Base-by-base conservation (phyloP, 495 filamentous ascomycete species). In the Penicillium cataractarum region DNA sequence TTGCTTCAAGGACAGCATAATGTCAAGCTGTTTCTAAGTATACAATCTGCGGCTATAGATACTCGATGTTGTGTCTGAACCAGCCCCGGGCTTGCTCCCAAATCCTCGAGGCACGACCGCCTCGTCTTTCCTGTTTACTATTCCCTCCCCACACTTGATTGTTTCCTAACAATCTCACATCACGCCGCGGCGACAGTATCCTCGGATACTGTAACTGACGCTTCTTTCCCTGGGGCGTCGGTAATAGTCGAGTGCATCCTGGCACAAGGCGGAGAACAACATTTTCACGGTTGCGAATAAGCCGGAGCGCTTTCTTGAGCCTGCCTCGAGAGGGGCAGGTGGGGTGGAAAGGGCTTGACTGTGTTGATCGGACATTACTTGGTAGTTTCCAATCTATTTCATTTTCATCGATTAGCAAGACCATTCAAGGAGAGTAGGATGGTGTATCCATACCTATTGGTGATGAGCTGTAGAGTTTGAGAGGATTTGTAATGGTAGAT, bases 301-400 rank as follows among this genome's bases (percentile, higher is more conserved):
- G 92, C 92, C 91, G 92, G 92, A 94, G 92, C 90, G 82, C 81
- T 86, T 86, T 84, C 87, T 87, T 88, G 86, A 89, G 80, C 86
- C 84, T 81, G 78, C 78, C 76, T 85, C 77, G 90, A 94, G 79
- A 94, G 87, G 84, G 81, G 76, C 80, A 77, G 87, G 84, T 87
- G 88, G 70, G 87, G 83, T 95, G 88, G 91, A 88, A 83, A 85
- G 82, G 76, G 91, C 86, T 94, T 95, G 92, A 95, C 91, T 96
- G 88, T 88, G 90, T 84, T 86, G 90, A 81, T 86, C 90, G 72
- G 69, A 81, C 79, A 82, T 55, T 22, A 26, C 42, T 64, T 52
- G 46, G 49, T 29, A 46, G 46, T 35, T 60, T 13, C 48, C 32
- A 24, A 40, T 50, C 35, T 44, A 37, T 33, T 4, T 21, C 9